Base-by-base conservation (phyloP, 371 early-diverging fungal species). In the Mortierella sp. region DNA sequence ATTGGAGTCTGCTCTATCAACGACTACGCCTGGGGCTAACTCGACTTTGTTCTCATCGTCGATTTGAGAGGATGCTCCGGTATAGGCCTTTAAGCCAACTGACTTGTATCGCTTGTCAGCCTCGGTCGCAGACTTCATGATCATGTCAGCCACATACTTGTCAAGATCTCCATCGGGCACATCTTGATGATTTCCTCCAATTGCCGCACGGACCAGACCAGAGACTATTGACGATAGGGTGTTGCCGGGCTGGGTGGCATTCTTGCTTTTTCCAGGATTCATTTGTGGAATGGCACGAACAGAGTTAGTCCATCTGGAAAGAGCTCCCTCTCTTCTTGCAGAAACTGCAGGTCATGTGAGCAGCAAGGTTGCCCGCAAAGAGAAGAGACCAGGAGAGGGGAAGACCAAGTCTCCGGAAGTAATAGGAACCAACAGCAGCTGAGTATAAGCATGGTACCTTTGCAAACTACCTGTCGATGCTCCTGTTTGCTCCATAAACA, bases 91-190 rank as follows among this genome's bases (percentile, higher is more conserved):
- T 6, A 89, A 68, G 51, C 88, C 89, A 51, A 86, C 63, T 9
- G 72, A 63, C 12, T 87, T 61, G 60, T 86, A 88, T 21, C 76
- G 75, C 59, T 82, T 84, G 55, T 75, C 81, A 53, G 83, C 82
- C 21, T 76, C 86, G 55, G 69, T 64, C 4, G 93, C 89, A 74
- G 91, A 90, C 65, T 86, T 85, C 19, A 89, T 61, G 48, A 93
- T 87, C 57, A 91, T 61, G 28, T 91, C 87, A 14, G 93, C 93
- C 44, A 92, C 87, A 68, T 91, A 90, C 58, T 85, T 85, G 81
- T 94, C 92, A 4, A 92, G 72, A 72, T 91, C 92, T 29, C 86
- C 80, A 72, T 90, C 91, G 18, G 82, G 69, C 0, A 90, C 81
- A 64, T 81, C 64, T 12, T 60, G 57, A 23, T 89, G 83, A 43